Percentiles rank a stretch among this genome's conserved stretches.
Conservation (phyloP, 768 basidiomycete genomes). For the Cyclocybe aegerita region DNA sequence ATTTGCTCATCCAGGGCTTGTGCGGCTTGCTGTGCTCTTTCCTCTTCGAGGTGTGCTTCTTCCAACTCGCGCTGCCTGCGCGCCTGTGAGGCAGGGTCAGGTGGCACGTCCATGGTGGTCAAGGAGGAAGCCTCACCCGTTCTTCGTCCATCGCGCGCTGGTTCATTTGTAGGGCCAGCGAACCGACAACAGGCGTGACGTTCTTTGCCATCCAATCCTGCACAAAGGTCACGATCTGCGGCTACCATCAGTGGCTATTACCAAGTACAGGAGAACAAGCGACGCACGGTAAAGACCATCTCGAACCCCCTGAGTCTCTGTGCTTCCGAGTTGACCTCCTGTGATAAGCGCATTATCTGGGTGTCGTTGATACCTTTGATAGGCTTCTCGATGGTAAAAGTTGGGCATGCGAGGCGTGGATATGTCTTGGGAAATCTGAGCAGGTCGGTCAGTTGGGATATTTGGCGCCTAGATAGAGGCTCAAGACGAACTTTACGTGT, state of each 20-base stretch:
- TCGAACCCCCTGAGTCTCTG: conserved; percentile 66
- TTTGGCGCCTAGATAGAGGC: neutral
- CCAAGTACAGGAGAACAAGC: neutral
- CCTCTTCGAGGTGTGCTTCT: conserved; percentile 49
- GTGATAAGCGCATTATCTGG: conserved; percentile 56
- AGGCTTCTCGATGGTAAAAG: conserved; percentile 68
- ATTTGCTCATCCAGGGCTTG: conserved; percentile 66
- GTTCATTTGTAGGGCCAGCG: conserved; percentile 78
- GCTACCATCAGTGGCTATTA: neutral
- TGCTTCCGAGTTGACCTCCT: conserved; percentile 63
- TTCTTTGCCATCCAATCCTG: conserved; percentile 72
- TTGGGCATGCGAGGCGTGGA: conserved; percentile 67
- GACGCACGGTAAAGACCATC: conserved; percentile 74
- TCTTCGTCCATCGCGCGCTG: conserved; percentile 71
- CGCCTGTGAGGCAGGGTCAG: conserved; percentile 33
- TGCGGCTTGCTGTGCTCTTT: conserved; percentile 51
- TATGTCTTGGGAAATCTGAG: conserved; percentile 80
- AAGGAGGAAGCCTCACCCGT: conserved; percentile 40
- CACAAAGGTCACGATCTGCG: conserved; percentile 61
- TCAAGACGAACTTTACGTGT: conserved; percentile 59
- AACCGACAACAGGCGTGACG: conserved; percentile 58
- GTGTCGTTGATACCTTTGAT: conserved; percentile 56
- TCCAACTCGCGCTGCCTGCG: conserved; percentile 55
- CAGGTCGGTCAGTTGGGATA: conserved; percentile 1
- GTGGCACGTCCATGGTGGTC: neutral